Evolutionary conservation across 2,329 filamentous ascomycete genomes (phyloP).

Genomic region (Graphium sp.): DNA sequence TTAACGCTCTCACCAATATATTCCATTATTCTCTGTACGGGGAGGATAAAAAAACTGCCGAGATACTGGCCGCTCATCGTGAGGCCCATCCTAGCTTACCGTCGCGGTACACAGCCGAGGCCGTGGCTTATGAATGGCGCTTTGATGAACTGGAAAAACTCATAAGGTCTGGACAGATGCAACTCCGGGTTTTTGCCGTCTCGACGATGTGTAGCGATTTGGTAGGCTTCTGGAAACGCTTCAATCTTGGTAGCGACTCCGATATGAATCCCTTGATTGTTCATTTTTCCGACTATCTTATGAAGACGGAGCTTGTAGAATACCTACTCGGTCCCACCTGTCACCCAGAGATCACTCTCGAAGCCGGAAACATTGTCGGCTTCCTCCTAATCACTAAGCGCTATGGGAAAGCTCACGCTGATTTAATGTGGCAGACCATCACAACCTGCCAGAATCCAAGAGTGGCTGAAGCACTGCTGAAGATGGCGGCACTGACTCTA

Average conservation of each 20-base stretch:
- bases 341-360: conserved; percentile 73
- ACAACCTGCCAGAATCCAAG: conserved; percentile 68
- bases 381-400: conserved; percentile 69
- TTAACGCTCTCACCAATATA: conserved; percentile 25
- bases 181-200: conserved; percentile 66
- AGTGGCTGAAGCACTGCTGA: conserved; percentile 63
- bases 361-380: conserved; percentile 69
- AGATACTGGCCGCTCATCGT: conserved; percentile 14
- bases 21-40: conserved; percentile 21
- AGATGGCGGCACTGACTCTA: conserved; percentile 37
- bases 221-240: conserved; percentile 45
- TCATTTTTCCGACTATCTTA: conserved; percentile 53
- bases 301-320: conserved; percentile 55
- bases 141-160: conserved; percentile 53
- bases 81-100: conserved; percentile 19
- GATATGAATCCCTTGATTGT: too few species aligned
- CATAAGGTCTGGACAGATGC: conserved; percentile 77
- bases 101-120: conserved; percentile 21
- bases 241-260: too few species aligned
- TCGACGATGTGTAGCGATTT: conserved; percentile 57
- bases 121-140: conserved; percentile 49
- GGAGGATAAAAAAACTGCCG: conserved; percentile 16
- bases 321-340: conserved; percentile 86
- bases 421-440: conserved; percentile 72
- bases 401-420: conserved; percentile 56